Evolutionary conservation across 202 grass and related monocot species (phyloP).

Genomic region (Elaeis oleifera): DNA sequence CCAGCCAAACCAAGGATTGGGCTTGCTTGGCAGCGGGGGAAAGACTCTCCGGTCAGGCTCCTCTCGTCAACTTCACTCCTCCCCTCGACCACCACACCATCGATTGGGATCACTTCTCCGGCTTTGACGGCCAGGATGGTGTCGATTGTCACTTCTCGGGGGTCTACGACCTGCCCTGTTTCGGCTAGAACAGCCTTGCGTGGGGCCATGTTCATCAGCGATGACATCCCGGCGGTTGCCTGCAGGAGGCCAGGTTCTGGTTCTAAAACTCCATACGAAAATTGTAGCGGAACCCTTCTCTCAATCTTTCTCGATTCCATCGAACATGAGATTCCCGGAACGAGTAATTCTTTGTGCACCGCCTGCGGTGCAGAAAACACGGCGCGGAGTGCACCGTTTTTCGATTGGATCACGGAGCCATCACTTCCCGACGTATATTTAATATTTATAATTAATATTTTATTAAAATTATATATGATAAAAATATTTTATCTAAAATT

Average conservation of each 20-base stretch:
- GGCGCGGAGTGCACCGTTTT: too few relatives aligned
- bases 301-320: too few relatives aligned
- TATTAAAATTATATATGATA: too few relatives aligned
- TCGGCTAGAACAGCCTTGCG: constrained; percentile 80
- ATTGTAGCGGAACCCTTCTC: too few relatives aligned
- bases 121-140: constrained; percentile 84
- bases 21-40: constrained; percentile 71
- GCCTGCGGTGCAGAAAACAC: too few relatives aligned
- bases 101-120: constrained; percentile 72
- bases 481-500: too few relatives aligned
- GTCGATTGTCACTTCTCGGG: constrained; percentile 61
- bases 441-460: too few relatives aligned
- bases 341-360: too few relatives aligned
- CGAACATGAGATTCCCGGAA: too few relatives aligned
- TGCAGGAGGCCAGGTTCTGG: constrained; percentile 16
- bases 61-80: constrained; percentile 81
- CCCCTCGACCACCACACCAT: constrained; percentile 71
- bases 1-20: constrained; percentile 86
- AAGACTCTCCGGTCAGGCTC: constrained; percentile 86
- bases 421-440: too few relatives aligned
- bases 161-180: constrained; percentile 48
- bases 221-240: constrained; percentile 84
- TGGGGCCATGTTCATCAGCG: constrained; percentile 83
- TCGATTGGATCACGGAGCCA: too few relatives aligned
- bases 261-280: too few relatives aligned